phyloP scores from a whole-genome alignment of 192 early-diverging fungal species.

The Mortierella alpina region DNA sequence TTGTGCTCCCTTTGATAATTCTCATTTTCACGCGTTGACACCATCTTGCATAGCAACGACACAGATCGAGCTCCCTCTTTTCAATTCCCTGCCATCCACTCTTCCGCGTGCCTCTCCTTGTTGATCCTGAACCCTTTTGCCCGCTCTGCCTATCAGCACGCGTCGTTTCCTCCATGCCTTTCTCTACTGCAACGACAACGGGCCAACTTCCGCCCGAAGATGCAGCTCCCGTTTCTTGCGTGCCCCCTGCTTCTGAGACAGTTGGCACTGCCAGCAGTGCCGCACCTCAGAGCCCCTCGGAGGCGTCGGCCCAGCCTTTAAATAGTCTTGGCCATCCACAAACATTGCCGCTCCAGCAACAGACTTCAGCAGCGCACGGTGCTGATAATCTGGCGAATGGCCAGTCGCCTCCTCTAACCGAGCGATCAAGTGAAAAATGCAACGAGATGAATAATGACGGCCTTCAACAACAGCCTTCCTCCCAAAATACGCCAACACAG shows the following conservation, averaged over 20 bases:
- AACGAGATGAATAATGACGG: too few relatives aligned
- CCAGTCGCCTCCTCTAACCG: neutral
- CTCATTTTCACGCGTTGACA: too few relatives aligned
- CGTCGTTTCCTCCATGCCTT: constrained; percentile 11
- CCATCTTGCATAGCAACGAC: too few relatives aligned
- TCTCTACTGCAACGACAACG: neutral
- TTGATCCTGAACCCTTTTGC: neutral
- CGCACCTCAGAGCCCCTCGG: neutral
- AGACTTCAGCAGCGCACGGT: too few relatives aligned
- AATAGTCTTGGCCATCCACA: too few relatives aligned
- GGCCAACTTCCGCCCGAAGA: constrained; percentile 5
- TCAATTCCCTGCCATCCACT: neutral
- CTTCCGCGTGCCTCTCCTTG: neutral
- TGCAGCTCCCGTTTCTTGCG: too few relatives aligned
- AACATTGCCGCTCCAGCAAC: too few relatives aligned
- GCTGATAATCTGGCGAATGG: too few relatives aligned
- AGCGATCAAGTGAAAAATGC: neutral
- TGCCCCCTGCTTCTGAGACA: neutral
- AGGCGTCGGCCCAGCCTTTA: too few relatives aligned
- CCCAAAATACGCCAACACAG: neutral
- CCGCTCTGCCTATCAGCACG: constrained; percentile 1
- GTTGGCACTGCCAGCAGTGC: neutral
- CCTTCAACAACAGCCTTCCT: neutral
- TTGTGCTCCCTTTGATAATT: too few relatives aligned
- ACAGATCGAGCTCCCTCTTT: neutral